phyloP scores from a whole-genome alignment of 2,329 filamentous ascomycete genomes.

The Clarireedia monteithiana region DNA sequence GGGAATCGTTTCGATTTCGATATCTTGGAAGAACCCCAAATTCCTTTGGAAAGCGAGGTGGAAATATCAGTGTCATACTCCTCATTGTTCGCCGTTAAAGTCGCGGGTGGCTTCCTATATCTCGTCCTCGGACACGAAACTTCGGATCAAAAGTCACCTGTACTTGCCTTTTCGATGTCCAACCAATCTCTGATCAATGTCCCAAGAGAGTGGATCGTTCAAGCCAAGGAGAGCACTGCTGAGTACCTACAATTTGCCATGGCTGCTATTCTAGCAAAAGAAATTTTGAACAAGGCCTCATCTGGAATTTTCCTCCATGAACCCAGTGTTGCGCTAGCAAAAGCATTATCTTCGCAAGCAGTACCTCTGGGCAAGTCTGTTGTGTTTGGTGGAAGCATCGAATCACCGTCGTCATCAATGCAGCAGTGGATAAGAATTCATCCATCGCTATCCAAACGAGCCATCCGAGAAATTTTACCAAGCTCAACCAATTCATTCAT shows the following conservation, averaged over 20 bases:
- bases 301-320: neutral
- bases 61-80: neutral
- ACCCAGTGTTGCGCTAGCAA: neutral
- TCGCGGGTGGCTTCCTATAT: neutral
- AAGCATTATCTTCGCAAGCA: neutral
- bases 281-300: neutral
- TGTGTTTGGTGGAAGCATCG: neutral
- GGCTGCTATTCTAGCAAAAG: neutral
- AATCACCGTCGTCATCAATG: neutral
- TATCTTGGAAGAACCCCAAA: neutral
- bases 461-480: neutral
- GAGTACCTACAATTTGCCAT: neutral
- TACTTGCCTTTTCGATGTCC: neutral
- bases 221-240: neutral
- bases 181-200: neutral
- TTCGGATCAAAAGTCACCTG: neutral
- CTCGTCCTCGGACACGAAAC: neutral
- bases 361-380: neutral
- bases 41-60: neutral
- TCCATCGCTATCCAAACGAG: conserved; percentile 6
- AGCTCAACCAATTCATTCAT: neutral
- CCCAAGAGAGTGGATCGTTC: neutral
- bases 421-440: neutral
- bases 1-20: neutral
- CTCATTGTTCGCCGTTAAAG: neutral